These are phyloP conservation scores for Botrytis medusae DNA, from an alignment of 2,329 filamentous ascomycete species.

Conservation along the genomic window DNA sequence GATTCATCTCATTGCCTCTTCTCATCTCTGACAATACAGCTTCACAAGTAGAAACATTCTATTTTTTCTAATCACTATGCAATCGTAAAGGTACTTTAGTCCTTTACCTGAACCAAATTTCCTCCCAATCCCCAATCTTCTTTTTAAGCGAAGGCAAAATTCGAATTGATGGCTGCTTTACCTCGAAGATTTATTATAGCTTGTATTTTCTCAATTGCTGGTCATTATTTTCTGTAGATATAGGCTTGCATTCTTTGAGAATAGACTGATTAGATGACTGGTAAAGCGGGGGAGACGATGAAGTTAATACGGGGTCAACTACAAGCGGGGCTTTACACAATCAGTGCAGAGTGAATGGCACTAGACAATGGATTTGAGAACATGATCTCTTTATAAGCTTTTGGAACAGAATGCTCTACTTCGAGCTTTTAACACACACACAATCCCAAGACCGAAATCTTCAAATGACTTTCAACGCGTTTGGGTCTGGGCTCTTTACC, in stretches of 20 bases:
- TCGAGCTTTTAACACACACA: neutral
- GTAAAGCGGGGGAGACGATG: neutral
- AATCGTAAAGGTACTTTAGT: neutral
- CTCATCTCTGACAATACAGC: accelerated
- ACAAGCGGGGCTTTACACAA: neutral
- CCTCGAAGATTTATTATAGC: accelerated
- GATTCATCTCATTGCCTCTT: neutral
- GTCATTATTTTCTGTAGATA: neutral
- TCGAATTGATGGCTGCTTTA: neutral
- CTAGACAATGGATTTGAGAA: neutral
- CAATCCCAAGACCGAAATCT: no score
- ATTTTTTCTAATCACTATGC: neutral
- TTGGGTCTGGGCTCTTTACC: neutral
- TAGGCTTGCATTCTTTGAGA: neutral
- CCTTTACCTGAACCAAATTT: neutral
- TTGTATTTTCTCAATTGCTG: neutral
- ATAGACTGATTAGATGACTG: neutral
- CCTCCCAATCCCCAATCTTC: accelerated
- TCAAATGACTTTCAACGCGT: neutral
- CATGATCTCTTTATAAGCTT: neutral
- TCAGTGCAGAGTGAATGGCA: neutral
- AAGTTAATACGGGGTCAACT: neutral
- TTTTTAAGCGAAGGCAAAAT: neutral
- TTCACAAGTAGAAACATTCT: neutral
- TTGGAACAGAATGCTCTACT: neutral